Percentiles rank a stretch among this genome's conserved stretches.
These are phyloP conservation scores for Hyaloscypha variabilis DNA, from an alignment of 495 filamentous ascomycete species.

Conservation along the genomic window DNA sequence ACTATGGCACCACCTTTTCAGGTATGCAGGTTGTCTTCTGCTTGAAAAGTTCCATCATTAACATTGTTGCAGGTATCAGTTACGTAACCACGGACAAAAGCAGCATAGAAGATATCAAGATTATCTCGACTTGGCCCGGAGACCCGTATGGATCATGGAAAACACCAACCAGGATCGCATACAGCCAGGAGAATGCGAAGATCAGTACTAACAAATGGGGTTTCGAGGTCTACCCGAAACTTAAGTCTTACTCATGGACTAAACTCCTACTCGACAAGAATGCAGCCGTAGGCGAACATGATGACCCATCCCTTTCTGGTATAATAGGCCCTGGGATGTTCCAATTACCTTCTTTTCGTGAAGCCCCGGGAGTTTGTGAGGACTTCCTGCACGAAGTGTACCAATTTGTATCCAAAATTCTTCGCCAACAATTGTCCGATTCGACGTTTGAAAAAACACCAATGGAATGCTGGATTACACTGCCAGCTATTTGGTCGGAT, in stretches of 20 bases:
- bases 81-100: constrained; percentile 26
- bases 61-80: constrained; percentile 21
- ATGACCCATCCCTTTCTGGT: constrained; percentile 22
- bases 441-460: constrained; percentile 27
- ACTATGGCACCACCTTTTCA: constrained; percentile 28
- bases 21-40: constrained; percentile 7
- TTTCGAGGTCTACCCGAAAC: constrained; percentile 24
- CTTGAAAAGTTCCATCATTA: constrained; percentile 1
- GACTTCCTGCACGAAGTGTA: constrained; percentile 23
- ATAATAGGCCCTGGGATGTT: constrained; percentile 13
- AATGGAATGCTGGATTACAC: constrained; percentile 38
- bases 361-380: constrained; percentile 23
- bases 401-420: constrained; percentile 9
- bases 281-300: constrained; percentile 18
- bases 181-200: constrained; percentile 16
- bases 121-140: constrained; percentile 24
- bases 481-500: constrained; percentile 41
- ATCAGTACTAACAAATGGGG: constrained; percentile 24
- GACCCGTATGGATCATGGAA: constrained; percentile 12
- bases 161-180: constrained; percentile 29
- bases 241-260: constrained; percentile 29
- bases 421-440: constrained; percentile 10
- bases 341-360: constrained; percentile 12
- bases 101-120: constrained; percentile 21
- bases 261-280: constrained; percentile 27